Evolutionary conservation across 2,329 filamentous ascomycete genomes (phyloP).

Genomic region (Alternaria sp.): DNA sequence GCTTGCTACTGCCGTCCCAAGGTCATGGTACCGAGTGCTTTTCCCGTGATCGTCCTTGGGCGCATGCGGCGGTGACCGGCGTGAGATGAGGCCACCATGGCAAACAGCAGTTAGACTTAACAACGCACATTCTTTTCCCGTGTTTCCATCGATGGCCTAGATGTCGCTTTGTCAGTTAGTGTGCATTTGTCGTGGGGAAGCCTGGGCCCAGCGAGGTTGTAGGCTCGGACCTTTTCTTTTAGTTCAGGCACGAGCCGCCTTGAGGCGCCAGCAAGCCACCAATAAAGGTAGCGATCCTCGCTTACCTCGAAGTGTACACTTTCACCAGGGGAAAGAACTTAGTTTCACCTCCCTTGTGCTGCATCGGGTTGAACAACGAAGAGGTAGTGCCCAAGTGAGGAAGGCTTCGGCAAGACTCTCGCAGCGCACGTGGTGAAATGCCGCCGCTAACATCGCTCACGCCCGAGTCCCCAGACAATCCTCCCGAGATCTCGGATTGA

Average conservation of each 20-base stretch:
- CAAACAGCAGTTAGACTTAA: background rate
- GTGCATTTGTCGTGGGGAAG: background rate
- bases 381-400: background rate
- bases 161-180: background rate
- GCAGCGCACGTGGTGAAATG: background rate
- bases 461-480: background rate
- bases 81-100: background rate
- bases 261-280: background rate
- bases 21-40: background rate
- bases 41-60: background rate
- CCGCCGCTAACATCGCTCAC: background rate
- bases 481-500: background rate
- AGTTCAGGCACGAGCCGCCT: background rate
- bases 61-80: background rate
- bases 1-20: background rate
- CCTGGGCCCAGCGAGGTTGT: background rate
- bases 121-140: background rate
- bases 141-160: background rate
- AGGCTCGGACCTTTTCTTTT: background rate
- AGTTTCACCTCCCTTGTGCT: background rate
- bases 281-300: background rate
- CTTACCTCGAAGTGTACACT: background rate
- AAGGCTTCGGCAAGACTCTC: background rate
- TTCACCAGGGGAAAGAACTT: background rate
- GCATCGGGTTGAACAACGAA: background rate